Conservation (phyloP, 441 rosid genomes). For the Aquilaria agallochum region DNA sequence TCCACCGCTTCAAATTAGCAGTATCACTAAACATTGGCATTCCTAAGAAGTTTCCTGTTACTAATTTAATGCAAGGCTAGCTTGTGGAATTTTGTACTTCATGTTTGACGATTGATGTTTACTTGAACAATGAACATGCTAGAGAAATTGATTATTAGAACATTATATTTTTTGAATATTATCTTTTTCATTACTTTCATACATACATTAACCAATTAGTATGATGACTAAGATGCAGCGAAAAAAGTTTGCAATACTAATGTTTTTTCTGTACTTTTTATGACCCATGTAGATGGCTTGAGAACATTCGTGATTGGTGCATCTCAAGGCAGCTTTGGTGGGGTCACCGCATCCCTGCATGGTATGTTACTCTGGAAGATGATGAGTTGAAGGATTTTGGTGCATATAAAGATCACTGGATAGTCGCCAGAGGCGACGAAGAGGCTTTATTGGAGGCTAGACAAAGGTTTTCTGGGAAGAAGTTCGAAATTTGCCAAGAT, state of each 20-base stretch:
- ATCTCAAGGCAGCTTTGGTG: conserved; percentile 98
- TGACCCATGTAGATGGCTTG: conserved; percentile 69
- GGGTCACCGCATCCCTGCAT: conserved; percentile 96
- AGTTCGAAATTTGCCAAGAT: conserved; percentile 71
- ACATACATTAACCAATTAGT: too few relatives aligned
- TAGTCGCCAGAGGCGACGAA: conserved; percentile 72
- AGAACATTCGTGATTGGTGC: conserved; percentile 97
- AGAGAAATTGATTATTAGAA: too few relatives aligned
- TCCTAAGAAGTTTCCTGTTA: conserved; percentile 33
- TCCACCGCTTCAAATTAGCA: background rate
- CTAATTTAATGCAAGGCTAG: too few relatives aligned
- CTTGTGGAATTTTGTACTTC: too few relatives aligned
- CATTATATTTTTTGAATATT: too few relatives aligned
- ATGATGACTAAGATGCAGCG: too few relatives aligned
- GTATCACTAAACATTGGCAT: too few relatives aligned
- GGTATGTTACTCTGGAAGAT: conserved; percentile 79
- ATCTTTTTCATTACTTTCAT: too few relatives aligned
- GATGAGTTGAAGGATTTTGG: conserved; percentile 78
- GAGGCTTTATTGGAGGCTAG: conserved; percentile 63
- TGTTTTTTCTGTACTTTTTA: too few relatives aligned
- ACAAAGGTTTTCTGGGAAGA: conserved; percentile 59
- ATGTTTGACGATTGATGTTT: too few relatives aligned
- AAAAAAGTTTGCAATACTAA: too few relatives aligned
- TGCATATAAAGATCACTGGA: conserved; percentile 80
- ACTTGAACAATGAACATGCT: too few relatives aligned